Conservation (phyloP, 495 filamentous ascomycete species). For the Penicillium subrubescens region DNA sequence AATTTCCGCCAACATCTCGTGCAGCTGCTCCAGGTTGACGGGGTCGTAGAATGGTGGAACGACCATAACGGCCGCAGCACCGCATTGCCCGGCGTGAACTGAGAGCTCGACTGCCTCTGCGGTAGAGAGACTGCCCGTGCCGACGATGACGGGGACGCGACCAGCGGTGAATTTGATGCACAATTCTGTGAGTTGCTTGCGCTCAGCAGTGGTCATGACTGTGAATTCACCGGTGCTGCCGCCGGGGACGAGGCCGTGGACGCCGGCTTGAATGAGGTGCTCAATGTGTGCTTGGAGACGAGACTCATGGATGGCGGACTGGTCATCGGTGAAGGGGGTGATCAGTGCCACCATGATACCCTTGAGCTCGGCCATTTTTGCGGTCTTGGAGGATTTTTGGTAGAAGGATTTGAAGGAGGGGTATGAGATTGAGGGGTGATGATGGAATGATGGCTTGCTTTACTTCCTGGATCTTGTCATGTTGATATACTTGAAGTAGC, state of each 20-base stretch:
- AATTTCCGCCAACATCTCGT: conserved; percentile 35
- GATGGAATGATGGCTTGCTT: background rate
- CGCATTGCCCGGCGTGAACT: conserved; percentile 32
- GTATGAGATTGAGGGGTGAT: background rate
- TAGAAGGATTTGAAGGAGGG: background rate
- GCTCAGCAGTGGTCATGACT: conserved; percentile 30
- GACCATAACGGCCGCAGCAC: conserved; percentile 40
- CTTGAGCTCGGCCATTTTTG: conserved; percentile 26
- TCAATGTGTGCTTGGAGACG: conserved; percentile 42
- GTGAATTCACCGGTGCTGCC: conserved; percentile 48
- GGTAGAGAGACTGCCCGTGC: conserved; percentile 33
- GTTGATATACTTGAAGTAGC: background rate
- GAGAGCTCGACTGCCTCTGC: conserved; percentile 39
- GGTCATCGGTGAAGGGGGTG: conserved; percentile 42
- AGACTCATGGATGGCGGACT: conserved; percentile 31
- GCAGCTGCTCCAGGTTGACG: conserved; percentile 31
- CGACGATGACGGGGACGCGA: conserved; percentile 38
- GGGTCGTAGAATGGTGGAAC: conserved; percentile 46
- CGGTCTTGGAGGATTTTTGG: background rate
- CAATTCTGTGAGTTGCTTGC: conserved; percentile 43
- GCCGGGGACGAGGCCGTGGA: conserved; percentile 43
- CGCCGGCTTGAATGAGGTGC: conserved; percentile 34
- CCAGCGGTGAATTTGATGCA: conserved; percentile 38
- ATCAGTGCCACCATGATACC: conserved; percentile 43
- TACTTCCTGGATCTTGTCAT: background rate